Evolutionary conservation across 2,329 filamentous ascomycete species (phyloP).

Genomic region (Mollisiaceae sp.): DNA sequence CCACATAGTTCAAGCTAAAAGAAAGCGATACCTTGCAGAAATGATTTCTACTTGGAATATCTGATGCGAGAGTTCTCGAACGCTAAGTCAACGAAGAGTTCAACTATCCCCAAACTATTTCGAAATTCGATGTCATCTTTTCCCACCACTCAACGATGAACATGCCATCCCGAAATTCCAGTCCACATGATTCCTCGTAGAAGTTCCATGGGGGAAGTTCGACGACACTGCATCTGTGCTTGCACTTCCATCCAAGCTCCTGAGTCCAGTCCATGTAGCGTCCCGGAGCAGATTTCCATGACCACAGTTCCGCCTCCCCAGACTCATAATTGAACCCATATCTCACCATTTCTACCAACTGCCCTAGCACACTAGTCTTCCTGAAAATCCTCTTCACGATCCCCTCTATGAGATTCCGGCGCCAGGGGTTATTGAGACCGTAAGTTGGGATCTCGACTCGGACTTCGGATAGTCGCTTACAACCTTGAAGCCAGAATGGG

Average conservation of each 20-base stretch:
- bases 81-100: background rate
- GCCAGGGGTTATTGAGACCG: too few relatives aligned
- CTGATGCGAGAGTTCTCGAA: too few relatives aligned
- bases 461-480: background rate
- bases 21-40: background rate
- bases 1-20: too few relatives aligned
- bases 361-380: too few relatives aligned
- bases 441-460: background rate
- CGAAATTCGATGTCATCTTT: background rate
- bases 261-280: background rate
- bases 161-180: background rate
- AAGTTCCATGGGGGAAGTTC: background rate
- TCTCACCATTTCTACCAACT: too few relatives aligned
- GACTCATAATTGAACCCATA: background rate
- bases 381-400: too few relatives aligned
- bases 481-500: background rate
- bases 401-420: too few relatives aligned
- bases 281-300: background rate
- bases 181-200: background rate
- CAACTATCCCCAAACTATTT: background rate
- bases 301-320: background rate
- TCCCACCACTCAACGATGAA: background rate
- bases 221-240: background rate
- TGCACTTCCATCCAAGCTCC: conserved; percentile 5
- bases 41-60: background rate